Base-by-base conservation (phyloP, 2,329 filamentous ascomycete species). In the Calonectria crousiana region DNA sequence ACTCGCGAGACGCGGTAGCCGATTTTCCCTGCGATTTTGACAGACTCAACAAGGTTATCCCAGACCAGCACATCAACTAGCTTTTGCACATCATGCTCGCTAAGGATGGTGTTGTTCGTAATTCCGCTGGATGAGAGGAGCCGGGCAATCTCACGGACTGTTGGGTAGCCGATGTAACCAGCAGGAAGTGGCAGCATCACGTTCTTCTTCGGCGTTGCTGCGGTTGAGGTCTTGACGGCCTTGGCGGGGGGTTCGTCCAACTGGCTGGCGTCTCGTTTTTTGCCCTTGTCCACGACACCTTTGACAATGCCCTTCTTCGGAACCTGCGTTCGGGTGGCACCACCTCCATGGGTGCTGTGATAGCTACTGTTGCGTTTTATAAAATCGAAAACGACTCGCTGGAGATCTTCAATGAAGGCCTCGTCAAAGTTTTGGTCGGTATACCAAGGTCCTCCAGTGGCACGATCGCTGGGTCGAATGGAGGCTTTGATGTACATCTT, bases 401-500 rank as follows among this genome's bases (percentile, higher is more conserved):
- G 91, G 65, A 98, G 88, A 52, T 92, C 92, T 71, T 94, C 92
- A 79, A 98, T 96, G 83, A 99, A 95, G 73, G 94, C 94, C 77
- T 94, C 93, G 84, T 99, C 97, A 16, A 98, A 90, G 77, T 96
- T 94, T 67, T 95, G 95, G 76, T 98, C 95, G 10, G 95, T 96
- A 84, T 97, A 98, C 95, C 96, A 99, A 11, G 95, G 94, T 2
- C 97, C 97, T 62, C 97, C 97, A 0, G 95, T 98, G 60, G 97
- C 95, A 75, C 97, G 94, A 75, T 98, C 96, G 69, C 93, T 95
- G 0, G 97, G 96, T 14, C 92, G 92, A 74, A 99, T 90, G 76
- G 93, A 93, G 69, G 93, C 92, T 81, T 98, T 93, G 90, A 99
- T 98, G 89, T 97, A 99, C 90, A 98, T 98, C 86, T 98, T 98